Conservation (phyloP, 2,329 filamentous ascomycete genomes). For the Coleophoma cylindrospora region DNA sequence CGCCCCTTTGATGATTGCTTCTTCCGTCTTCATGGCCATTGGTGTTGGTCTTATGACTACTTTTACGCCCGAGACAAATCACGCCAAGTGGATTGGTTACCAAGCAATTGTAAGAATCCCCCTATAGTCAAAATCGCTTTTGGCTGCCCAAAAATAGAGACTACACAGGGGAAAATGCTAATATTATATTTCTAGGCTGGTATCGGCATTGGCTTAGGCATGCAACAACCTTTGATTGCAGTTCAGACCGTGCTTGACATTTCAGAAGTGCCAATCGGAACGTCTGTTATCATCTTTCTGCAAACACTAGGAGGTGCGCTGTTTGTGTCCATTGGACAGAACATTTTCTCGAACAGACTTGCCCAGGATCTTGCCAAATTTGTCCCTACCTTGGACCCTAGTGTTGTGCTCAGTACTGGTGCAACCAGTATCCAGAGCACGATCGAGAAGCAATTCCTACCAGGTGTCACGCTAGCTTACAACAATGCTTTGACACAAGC, state of each 20-base stretch:
- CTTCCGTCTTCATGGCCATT: constrained; percentile 34
- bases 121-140: not conserved
- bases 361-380: constrained; percentile 29
- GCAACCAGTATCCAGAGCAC: constrained; percentile 54
- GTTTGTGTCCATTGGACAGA: constrained; percentile 52
- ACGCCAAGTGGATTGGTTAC: constrained; percentile 50
- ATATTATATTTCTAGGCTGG: constrained; percentile 27
- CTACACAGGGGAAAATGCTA: no score
- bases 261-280: constrained; percentile 45
- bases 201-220: constrained; percentile 51
- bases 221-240: constrained; percentile 53
- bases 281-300: constrained; percentile 48
- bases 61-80: constrained; percentile 39
- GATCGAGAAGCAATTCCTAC: constrained; percentile 44
- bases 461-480: constrained; percentile 53
- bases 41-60: constrained; percentile 49
- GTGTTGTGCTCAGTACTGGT: constrained; percentile 39
- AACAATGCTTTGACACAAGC: constrained; percentile 46
- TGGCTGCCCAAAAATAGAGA: no score
- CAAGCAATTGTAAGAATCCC: constrained; percentile 37
- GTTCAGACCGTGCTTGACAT: constrained; percentile 52
- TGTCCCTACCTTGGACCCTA: constrained; percentile 36
- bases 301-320: constrained; percentile 56
- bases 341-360: constrained; percentile 33
- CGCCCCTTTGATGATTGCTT: constrained; percentile 50